Evolutionary conservation across 495 filamentous ascomycete genomes (phyloP), one percentile per base, ranked within the genome.

Genomic region (Penicillium herquei): DNA sequence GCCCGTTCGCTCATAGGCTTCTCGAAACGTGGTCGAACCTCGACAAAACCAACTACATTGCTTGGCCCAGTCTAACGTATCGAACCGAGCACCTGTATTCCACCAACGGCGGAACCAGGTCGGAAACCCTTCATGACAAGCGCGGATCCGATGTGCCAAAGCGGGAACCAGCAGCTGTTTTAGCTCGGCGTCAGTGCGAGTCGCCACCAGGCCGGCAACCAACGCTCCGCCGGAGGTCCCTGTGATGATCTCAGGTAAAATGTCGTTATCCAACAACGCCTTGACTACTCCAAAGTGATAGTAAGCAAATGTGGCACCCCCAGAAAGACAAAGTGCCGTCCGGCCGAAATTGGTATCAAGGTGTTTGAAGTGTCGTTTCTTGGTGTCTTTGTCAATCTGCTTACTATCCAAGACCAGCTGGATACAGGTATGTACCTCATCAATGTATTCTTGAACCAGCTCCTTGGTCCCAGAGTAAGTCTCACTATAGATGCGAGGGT

Each of bases 381-480:
- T 98, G 64, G 88, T 85, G 13, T 89, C 86, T 34, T 75, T 67
- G n/a, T 75, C 73, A 30, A 96, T 73, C 60, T 84, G 80, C 6
- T 81, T 74, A 10, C 87, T 88, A 37, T 84, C 72, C 5, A 87
- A 62, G 12, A 98, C 72, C 56, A 92, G 82, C 46, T 78, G 72
- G 39, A 96, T 72, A 40, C 88, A 84, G 0, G 58, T 60, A 56
- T 77, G 67, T 39, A 78, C 69, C 75, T 98, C 92, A 58, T 96
- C 90, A 47, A 96, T 78, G 65, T 89, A 97, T 39, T 84, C 81
- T 72, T 98, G 95, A 13, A 95, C 91, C 43, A 96, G 70, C 39
- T 91, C 83, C 67, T 98, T 98, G 1, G 94, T 98, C 18, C 95
- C 94, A 54, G 91, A 96, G 62, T 98, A 98, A 1, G 92, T 92